phyloP scores from a whole-genome alignment of 163 green algal species.

The Chlamydomonas reinhardtii region DNA sequence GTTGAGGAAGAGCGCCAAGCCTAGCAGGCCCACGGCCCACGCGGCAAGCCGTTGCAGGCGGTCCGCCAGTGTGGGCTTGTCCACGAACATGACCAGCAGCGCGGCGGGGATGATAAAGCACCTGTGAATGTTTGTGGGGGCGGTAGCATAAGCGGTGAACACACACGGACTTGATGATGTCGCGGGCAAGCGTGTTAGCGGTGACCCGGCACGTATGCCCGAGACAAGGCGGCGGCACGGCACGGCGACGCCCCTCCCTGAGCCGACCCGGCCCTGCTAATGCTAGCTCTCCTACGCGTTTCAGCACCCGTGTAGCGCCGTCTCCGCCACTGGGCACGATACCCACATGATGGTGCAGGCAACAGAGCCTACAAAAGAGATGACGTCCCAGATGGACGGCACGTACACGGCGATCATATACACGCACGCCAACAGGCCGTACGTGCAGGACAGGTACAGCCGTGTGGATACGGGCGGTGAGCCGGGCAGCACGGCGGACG shows the following conservation, averaged over 20 bases:
- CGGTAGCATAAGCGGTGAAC: no score
- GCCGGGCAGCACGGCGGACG: not conserved
- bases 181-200: no score
- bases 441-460: conserved; percentile 18
- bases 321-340: no score
- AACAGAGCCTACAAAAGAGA: conserved; percentile 42
- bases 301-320: no score
- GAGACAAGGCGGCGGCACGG: no score
- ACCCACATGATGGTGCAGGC: conserved; percentile 33
- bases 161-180: no score
- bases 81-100: conserved; percentile 18
- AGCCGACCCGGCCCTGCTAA: no score
- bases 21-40: conserved; percentile 18
- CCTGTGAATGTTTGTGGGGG: no score
- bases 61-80: not conserved
- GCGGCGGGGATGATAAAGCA: conserved; percentile 41
- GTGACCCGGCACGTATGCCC: no score
- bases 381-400: conserved; percentile 49
- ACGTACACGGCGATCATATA: conserved; percentile 41
- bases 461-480: not conserved
- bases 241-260: no score
- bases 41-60: not conserved
- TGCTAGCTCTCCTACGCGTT: no score
- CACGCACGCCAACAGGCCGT: conserved; percentile 17
- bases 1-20: conserved; percentile 29